Evolutionary conservation across 1,284 basidiomycete genomes (phyloP).

Genomic region (Naganishia sp.): DNA sequence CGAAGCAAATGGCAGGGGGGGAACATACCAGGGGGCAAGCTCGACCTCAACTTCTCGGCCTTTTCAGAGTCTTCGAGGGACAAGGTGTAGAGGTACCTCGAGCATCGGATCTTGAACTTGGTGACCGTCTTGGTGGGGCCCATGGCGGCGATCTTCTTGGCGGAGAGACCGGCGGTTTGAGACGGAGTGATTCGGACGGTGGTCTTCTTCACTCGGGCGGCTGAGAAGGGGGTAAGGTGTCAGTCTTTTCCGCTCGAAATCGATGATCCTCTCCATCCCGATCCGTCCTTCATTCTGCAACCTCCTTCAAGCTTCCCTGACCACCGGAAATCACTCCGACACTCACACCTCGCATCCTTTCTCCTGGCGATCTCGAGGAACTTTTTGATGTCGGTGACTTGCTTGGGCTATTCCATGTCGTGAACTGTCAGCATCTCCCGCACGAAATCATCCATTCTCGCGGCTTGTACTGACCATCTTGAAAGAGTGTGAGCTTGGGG

Average conservation of each 20-base stretch:
- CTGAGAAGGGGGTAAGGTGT: conserved; percentile 54
- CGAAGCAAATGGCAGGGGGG: neutral
- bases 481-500: conserved; percentile 26
- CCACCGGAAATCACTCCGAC: neutral
- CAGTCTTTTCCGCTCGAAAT: neutral
- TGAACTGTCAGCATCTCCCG: conserved; percentile 8
- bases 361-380: conserved; percentile 94
- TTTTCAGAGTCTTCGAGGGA: conserved; percentile 94
- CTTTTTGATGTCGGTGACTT: conserved; percentile 97
- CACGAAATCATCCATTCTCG: neutral
- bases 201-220: conserved; percentile 95
- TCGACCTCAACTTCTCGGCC: conserved; percentile 96
- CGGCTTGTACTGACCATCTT: conserved; percentile 40
- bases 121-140: conserved; percentile 74
- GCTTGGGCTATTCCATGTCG: conserved; percentile 72
- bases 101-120: conserved; percentile 99
- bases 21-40: conserved; percentile 84
- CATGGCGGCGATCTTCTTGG: conserved; percentile 56
- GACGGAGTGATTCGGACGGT: conserved; percentile 54
- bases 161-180: conserved; percentile 43
- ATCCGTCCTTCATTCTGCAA: neutral
- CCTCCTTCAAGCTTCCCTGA: neutral
- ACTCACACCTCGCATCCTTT: conserved; percentile 62
- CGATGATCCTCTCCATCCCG: neutral
- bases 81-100: conserved; percentile 96